Conservation (phyloP, 768 basidiomycete species). For the Russula griseocarnosa region DNA sequence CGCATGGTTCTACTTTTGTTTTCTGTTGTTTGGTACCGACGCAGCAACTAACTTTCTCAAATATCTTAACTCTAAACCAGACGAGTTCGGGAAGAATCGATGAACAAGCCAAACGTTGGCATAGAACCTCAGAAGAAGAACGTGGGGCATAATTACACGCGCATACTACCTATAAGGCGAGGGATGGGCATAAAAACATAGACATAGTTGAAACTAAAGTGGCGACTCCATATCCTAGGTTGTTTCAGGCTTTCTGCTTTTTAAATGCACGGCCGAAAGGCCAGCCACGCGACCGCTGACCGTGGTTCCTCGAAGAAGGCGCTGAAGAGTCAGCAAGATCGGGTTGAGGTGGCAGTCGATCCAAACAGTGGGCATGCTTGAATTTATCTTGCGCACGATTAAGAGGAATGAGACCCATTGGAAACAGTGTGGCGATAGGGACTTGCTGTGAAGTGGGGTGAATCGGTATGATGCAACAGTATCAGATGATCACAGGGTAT, state of each 20-base stretch:
- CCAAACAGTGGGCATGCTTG: slow-evolving; percentile 24
- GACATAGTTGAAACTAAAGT: neutral
- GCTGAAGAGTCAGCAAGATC: neutral
- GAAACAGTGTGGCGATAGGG: slow-evolving; percentile 14
- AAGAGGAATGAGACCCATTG: slow-evolving; percentile 18
- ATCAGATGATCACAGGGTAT: neutral
- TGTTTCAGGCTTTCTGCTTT: slow-evolving; percentile 11
- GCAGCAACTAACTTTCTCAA: too few species aligned
- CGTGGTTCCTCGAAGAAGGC: neutral
- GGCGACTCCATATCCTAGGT: neutral
- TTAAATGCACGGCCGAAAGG: slow-evolving; percentile 15
- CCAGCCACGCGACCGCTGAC: slow-evolving; percentile 9
- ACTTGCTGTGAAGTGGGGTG: neutral
- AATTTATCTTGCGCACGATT: slow-evolving; percentile 18
- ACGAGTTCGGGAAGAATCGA: too few species aligned
- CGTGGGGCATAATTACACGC: neutral
- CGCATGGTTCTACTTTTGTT: neutral
- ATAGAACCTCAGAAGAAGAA: too few species aligned
- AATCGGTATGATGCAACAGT: neutral
- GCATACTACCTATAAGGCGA: neutral
- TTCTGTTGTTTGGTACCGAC: neutral
- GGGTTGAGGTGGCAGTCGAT: slow-evolving; percentile 4
- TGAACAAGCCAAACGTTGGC: too few species aligned
- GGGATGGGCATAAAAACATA: neutral
- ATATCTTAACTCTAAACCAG: too few species aligned